A percentile compares a stretch with the other conserved stretches of the same genome.
These are phyloP conservation scores for Termitomyces sp. DNA, from an alignment of 768 basidiomycete species.

Conservation along the genomic window DNA sequence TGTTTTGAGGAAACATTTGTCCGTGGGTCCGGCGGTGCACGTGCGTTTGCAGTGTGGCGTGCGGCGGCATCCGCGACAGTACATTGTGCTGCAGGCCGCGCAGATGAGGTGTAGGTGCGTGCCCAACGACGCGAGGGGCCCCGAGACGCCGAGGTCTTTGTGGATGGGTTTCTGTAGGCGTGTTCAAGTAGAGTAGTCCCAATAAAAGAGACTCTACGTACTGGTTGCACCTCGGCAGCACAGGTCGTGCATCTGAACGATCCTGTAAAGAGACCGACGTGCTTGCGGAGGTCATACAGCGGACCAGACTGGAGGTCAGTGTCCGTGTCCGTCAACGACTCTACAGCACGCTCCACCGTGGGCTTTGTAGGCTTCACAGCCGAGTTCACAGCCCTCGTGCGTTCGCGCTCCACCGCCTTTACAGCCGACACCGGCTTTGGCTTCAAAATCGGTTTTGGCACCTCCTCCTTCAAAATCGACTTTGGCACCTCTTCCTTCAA, in stretches of 20 bases:
- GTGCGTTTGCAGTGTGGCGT: slow-evolving; percentile 1
- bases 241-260: slow-evolving; percentile 4
- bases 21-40: not conserved
- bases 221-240: not conserved
- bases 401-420: too few relatives aligned
- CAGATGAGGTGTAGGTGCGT: slow-evolving; percentile 8
- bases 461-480: too few relatives aligned
- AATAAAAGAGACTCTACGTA: too few relatives aligned
- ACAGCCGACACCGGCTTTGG: too few relatives aligned
- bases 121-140: not conserved
- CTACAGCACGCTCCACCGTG: too few relatives aligned
- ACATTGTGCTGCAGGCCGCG: slow-evolving; percentile 1
- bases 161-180: slow-evolving; percentile 1
- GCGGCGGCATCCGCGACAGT: slow-evolving; percentile 11
- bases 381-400: too few relatives aligned
- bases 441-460: too few relatives aligned
- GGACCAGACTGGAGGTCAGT: not conserved
- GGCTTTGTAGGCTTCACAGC: too few relatives aligned
- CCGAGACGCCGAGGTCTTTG: not conserved
- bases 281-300: not conserved
- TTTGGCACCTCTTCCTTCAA: too few relatives aligned
- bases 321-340: too few relatives aligned
- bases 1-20: not conserved
- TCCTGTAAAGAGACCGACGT: slow-evolving; percentile 1
- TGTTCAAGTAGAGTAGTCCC: too few relatives aligned